A percentile compares a stretch with the other conserved stretches of the same genome.
Conservation (phyloP, 176 grass and related monocot genomes). For the Pontederia paniculata region DNA sequence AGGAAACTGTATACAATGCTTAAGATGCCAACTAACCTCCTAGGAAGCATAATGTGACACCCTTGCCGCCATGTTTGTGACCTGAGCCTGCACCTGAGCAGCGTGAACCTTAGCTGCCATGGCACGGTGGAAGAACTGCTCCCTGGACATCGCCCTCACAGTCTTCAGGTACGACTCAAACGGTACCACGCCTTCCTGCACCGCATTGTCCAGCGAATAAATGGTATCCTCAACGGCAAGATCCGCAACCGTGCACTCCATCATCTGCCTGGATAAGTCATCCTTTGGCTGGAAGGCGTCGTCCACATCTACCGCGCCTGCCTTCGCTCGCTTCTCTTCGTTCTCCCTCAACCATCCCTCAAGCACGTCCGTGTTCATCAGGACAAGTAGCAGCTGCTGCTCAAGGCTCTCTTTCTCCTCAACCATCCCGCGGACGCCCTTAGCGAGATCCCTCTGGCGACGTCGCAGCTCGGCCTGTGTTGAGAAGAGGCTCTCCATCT, state of each 20-base stretch:
- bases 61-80: conserved; percentile 11
- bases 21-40: conserved; percentile 1
- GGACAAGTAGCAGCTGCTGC: conserved; percentile 15
- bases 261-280: conserved; percentile 10
- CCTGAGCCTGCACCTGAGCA: conserved; percentile 3
- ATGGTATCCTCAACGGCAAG: conserved; percentile 16
- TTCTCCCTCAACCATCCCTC: conserved; percentile 9
- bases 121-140: conserved; percentile 18
- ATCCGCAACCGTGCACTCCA: conserved; percentile 10
- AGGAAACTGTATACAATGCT: background rate
- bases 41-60: conserved; percentile 6
- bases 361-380: conserved; percentile 14
- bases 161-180: conserved; percentile 10
- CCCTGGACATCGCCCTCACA: conserved; percentile 13
- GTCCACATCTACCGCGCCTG: conserved; percentile 5
- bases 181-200: conserved; percentile 9
- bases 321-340: background rate
- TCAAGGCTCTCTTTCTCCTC: conserved; percentile 12
- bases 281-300: conserved; percentile 5
- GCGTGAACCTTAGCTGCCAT: conserved; percentile 9
- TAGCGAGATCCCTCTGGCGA: background rate
- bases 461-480: conserved; percentile 7
- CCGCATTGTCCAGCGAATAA: conserved; percentile 8
- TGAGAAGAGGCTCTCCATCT: conserved; percentile 10
- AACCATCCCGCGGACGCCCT: background rate